Percentiles rank a stretch among this genome's conserved stretches.
Evolutionary conservation across 1,284 basidiomycete genomes (phyloP).

Genomic region (Ustilago hordei): DNA sequence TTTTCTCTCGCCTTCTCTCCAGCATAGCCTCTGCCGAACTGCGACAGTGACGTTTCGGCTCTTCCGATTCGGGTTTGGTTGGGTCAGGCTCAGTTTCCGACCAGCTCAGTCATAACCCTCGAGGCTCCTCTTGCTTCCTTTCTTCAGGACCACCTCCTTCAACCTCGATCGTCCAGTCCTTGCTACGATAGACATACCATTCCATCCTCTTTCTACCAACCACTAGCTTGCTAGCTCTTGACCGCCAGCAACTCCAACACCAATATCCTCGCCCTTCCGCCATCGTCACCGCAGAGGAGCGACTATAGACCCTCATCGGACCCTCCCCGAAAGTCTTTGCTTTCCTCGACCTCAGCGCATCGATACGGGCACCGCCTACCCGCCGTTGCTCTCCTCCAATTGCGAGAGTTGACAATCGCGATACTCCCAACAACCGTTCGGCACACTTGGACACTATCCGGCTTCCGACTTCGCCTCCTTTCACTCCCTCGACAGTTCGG

Average conservation of each 20-base stretch:
- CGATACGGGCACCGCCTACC: neutral
- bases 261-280: neutral
- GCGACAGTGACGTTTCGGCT: neutral
- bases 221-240: slow-evolving; percentile 1
- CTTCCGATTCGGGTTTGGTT: neutral
- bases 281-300: neutral
- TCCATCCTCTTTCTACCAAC: neutral
- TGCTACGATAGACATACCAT: slow-evolving; percentile 2
- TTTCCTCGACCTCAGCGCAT: neutral
- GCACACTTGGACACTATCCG: neutral
- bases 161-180: neutral
- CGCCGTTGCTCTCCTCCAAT: neutral
- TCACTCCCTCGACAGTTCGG: neutral
- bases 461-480: neutral
- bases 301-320: neutral
- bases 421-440: slow-evolving; percentile 2
- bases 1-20: neutral
- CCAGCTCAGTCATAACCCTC: neutral
- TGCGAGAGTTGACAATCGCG: neutral
- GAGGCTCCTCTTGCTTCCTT: neutral
- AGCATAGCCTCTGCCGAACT: neutral
- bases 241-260: neutral
- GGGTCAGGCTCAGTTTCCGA: neutral
- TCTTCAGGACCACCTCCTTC: slow-evolving; percentile 10
- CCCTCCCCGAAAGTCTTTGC: neutral